phyloP scores from a whole-genome alignment of 73 alveolate genomes.

The Blepharisma japonicum region DNA sequence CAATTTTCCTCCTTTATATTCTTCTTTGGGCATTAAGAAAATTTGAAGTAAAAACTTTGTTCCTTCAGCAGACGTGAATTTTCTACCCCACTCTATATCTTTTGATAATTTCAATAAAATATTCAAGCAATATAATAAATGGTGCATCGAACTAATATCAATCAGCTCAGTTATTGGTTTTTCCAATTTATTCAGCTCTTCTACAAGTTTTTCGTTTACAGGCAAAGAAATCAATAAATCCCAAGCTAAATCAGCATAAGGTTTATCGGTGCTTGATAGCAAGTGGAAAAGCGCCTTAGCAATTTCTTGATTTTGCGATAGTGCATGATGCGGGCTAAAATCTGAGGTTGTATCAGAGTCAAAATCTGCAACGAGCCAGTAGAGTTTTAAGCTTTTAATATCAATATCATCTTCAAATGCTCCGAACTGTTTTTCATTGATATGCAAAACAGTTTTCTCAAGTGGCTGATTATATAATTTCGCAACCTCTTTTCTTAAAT shows the following conservation, averaged over 20 bases:
- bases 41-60: background rate
- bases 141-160: constrained; percentile 45
- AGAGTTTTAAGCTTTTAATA: constrained; percentile 32
- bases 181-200: constrained; percentile 35
- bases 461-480: constrained; percentile 40
- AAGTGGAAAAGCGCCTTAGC: constrained; percentile 39
- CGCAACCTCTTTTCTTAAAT: constrained; percentile 50
- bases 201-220: constrained; percentile 39
- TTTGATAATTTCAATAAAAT: constrained; percentile 26
- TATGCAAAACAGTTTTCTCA: constrained; percentile 39
- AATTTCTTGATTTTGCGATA: constrained; percentile 41
- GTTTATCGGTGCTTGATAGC: constrained; percentile 30
- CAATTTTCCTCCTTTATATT: background rate
- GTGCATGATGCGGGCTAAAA: constrained; percentile 45
- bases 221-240: constrained; percentile 57
- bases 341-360: constrained; percentile 23
- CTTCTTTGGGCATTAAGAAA: background rate
- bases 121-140: constrained; percentile 50
- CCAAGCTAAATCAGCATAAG: constrained; percentile 59
- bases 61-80: constrained; percentile 31
- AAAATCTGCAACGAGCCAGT: background rate
- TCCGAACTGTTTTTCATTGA: constrained; percentile 34
- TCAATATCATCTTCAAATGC: constrained; percentile 52
- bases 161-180: constrained; percentile 35
- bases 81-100: constrained; percentile 7